Base-by-base conservation (phyloP, 441 rosid genomes). In the Erodium moschatum region DNA sequence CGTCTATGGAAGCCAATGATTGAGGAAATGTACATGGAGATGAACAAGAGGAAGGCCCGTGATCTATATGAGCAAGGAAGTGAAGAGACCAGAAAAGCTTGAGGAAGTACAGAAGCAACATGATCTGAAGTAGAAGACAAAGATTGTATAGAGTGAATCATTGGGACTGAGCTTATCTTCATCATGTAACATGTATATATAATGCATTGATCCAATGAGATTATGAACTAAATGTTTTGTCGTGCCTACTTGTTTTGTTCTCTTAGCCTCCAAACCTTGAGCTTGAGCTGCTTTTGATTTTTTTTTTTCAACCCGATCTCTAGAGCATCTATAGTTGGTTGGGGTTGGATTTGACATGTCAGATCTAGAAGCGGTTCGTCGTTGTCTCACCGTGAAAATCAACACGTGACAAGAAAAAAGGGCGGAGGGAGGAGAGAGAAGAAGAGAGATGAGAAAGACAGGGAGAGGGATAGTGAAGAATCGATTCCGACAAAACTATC, bases 1-100 rank as follows among this genome's bases (percentile, higher is more conserved):
- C 62, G 62, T 8, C 24, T 56, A 56, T 56, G 62, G 62, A 56
- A 56, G 16, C 62, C 62, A n/a, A 56, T 56, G 62, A 56, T 56
- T 0, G 62, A 56, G 62, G 62, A 56, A 56, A 56, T 56, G 62
- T 18, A 56, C 27, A 18, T 21, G 27, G 62, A 56, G 62, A 19
- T 56, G 62, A 56, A 56, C 27, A 19, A 56, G 62, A 56, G 62
- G 11, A 56, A 19, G 62, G 58, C 58, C 8, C 6, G 58, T 50
- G 58, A 50, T 50, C 44, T 38, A 7, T 46, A 46, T 3, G 54
- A 46, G 10, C 5, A 46, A 46, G 54, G 54, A 46, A 46, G 54
- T 3, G 16, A 38, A 5, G 44, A 38, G 1, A 50, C 18, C 19
- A 18, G 62, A 46, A 46, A 3, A 46, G 54, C 54, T 12, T 46